Base-by-base conservation (phyloP, 2,329 filamentous ascomycete genomes). In the Pseudocercospora crystallina region DNA sequence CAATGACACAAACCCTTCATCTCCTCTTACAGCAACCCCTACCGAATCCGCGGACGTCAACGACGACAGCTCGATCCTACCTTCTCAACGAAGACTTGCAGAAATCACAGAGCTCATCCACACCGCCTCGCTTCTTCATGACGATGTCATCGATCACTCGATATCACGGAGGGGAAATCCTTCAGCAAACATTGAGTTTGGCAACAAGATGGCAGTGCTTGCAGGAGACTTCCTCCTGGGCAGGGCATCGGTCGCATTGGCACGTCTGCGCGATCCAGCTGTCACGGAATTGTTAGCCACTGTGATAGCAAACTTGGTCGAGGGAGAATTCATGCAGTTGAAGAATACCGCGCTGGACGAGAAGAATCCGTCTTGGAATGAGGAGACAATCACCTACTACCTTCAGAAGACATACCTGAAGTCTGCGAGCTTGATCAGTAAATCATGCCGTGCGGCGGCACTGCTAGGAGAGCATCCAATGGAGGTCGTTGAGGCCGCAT, bases 241-340 rank as follows among this genome's bases (percentile, higher is more conserved):
- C 3, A 82, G 94, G 44, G 94, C 94, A 1, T 99, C 94, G 0
- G 91, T 97, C 5, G 92, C 92, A 5, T 80, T 99, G 36, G 94
- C 94, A 11, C 84, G 94, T 36, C 76, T 99, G 52, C 83, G 92
- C 30, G 90, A 99, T 66, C 87, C 91, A 37, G 94, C 99, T 72
- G 94, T 99, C 2, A 90, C 90, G 8, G 94, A 99, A 74, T 80
- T 99, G 7, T 77, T 99, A 29, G 90, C 94, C 3, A 97, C 92
- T 1, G 94, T 97, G 36, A 97, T 99, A 61, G 92, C 94, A 38
- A 99, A 99, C 69, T 78, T 99, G 20, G 91, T 99, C 14, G 94
- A 99, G 74, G 94, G 94, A 66, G 94, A 99, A 73, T 97, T 99
- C 76, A 99, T 99, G 94, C 94, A 99, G 76, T 78, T 99, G 63